phyloP scores from a whole-genome alignment of 805 yeast genomes.

The Komagataella phaffii region DNA sequence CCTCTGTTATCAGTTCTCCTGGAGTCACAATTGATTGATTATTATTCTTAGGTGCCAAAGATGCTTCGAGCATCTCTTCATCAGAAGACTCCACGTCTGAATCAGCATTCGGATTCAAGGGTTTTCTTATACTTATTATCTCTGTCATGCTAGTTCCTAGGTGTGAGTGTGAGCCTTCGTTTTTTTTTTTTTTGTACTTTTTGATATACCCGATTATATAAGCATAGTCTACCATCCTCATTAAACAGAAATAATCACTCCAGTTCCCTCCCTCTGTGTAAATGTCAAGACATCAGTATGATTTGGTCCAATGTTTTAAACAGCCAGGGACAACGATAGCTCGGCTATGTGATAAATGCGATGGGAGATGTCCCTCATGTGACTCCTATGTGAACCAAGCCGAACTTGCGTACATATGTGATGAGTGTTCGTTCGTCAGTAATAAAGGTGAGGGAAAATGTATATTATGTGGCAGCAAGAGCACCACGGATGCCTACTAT shows the following conservation, averaged over 20 bases:
- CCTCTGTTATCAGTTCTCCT: slow-evolving; percentile 92
- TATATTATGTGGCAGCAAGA: slow-evolving; percentile 58
- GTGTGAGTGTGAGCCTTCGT: background rate
- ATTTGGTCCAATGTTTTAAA: slow-evolving; percentile 69
- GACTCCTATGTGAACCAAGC: slow-evolving; percentile 73
- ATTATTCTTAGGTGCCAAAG: background rate
- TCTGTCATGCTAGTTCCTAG: background rate
- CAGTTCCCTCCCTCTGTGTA: background rate
- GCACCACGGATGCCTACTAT: slow-evolving; percentile 62
- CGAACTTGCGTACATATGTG: slow-evolving; percentile 59
- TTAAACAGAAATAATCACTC: background rate
- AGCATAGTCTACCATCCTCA: background rate
- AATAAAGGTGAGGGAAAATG: slow-evolving; percentile 34
- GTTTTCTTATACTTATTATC: background rate
- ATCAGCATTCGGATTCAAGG: background rate
- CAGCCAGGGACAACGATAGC: slow-evolving; percentile 73
- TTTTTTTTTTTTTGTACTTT: background rate
- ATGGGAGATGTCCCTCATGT: slow-evolving; percentile 84
- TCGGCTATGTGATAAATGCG: slow-evolving; percentile 69
- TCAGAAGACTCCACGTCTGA: background rate
- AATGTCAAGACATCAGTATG: slow-evolving; percentile 88
- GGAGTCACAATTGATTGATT: slow-evolving; percentile 58
- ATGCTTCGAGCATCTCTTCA: background rate
- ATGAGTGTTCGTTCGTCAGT: slow-evolving; percentile 66
- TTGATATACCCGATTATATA: background rate